Base-by-base conservation (phyloP, 208 protist genomes). In the Wallacemonas sp. region DNA sequence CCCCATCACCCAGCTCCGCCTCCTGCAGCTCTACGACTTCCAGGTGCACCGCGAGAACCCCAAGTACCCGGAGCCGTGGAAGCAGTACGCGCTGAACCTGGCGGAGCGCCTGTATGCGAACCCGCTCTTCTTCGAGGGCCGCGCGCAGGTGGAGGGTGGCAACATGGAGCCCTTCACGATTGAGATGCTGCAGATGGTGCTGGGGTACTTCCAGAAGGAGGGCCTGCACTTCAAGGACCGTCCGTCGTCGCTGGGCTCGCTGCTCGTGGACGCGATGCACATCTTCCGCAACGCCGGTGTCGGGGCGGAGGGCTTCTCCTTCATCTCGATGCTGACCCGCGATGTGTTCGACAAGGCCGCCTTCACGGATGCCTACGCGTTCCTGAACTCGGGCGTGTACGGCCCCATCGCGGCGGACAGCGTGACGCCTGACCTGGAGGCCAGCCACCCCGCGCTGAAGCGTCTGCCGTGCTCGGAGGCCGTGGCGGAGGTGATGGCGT, bases 11-110 rank as follows among this genome's bases (percentile, higher is more conserved):
- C 83, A 95, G 57, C 79, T 97, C 61, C 87, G 91, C 28, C 70
- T 96, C 41, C 59, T 94, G 72, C 84, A 96, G 76, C 75, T 96
- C 14, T 84, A 92, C 74, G 86, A 93, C 72, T 86, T 77, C 72
- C 72, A 69, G 45, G 61, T 57, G 4, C 85, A 92, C 65, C 85
- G 87, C 65, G 66, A 86, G 57, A 81, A 76, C 36, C 54, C 79
- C 44, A 91, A 89, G 61, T 49, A 79, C 50, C 74, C 72, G n/a
- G 76, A 70, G 39, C 73, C 72, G 62, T 90, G 81, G 77, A 83
- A 86, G 66, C 31, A 39, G 38, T 63, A 79, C 39, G 82, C 81
- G 20, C 36, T 79, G 3, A 65, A 46, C 48, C 70, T 92, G 74
- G 84, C 82, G 28, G 86, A 93, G 76, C 72, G 91, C 0, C 65